Conservation (phyloP, 352 stramenopile genomes). For the Phytopythium delawarense region DNA sequence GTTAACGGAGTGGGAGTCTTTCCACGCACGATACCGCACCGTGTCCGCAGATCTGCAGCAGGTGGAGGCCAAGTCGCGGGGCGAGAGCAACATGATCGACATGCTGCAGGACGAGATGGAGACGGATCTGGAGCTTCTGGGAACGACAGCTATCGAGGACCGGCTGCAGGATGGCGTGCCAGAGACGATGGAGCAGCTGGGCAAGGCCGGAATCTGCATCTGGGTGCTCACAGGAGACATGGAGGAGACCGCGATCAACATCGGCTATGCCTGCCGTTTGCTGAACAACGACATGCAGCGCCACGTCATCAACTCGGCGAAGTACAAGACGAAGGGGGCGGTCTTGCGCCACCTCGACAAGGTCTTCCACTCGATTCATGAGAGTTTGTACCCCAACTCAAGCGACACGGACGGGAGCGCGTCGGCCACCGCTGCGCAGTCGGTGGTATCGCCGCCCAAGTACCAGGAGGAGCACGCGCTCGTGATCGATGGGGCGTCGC, state of each 20-base stretch:
- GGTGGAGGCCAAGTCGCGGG: slow-evolving; percentile 62
- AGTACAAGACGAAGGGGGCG: slow-evolving; percentile 60
- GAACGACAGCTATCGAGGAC: slow-evolving; percentile 86
- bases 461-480: slow-evolving; percentile 69
- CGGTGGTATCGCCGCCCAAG: slow-evolving; percentile 23
- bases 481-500: slow-evolving; percentile 93
- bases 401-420: slow-evolving; percentile 11
- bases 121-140: slow-evolving; percentile 67
- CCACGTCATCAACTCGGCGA: slow-evolving; percentile 74
- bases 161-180: slow-evolving; percentile 80
- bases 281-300: slow-evolving; percentile 94
- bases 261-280: slow-evolving; percentile 80
- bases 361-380: slow-evolving; percentile 71
- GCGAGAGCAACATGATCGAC: slow-evolving; percentile 62
- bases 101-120: slow-evolving; percentile 76
- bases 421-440: slow-evolving; percentile 20
- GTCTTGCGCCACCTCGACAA: slow-evolving; percentile 73
- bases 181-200: slow-evolving; percentile 70
- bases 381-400: slow-evolving; percentile 3
- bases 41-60: slow-evolving; percentile 57
- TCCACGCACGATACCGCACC: slow-evolving; percentile 58
- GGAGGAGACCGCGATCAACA: slow-evolving; percentile 90
- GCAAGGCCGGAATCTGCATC: slow-evolving; percentile 78
- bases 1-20: slow-evolving; percentile 58
- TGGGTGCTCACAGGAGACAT: slow-evolving; percentile 89